phyloP scores from a whole-genome alignment of 176 grass and related monocot species.

The Musa beccarii region DNA sequence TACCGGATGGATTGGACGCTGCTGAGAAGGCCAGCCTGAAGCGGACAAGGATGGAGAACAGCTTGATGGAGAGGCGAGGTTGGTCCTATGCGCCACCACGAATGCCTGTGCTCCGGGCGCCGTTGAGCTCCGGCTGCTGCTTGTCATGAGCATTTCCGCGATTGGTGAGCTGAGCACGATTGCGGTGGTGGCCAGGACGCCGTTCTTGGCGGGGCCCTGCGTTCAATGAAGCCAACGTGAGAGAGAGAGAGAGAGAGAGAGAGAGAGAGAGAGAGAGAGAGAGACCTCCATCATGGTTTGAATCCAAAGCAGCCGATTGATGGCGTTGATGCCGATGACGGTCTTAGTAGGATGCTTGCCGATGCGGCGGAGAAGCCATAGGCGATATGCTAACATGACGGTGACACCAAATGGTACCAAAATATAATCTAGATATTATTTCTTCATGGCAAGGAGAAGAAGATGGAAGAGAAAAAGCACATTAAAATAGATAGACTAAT shows the following conservation, averaged over 20 bases:
- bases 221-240: no score
- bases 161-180: constrained; percentile 9
- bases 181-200: constrained; percentile 6
- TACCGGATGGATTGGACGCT: constrained; percentile 25
- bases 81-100: background rate
- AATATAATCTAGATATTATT: background rate
- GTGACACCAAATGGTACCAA: background rate
- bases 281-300: constrained; percentile 14
- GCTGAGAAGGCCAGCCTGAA: constrained; percentile 16
- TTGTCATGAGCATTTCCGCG: background rate
- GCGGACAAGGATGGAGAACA: constrained; percentile 16
- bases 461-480: no score
- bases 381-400: background rate
- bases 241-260: background rate
- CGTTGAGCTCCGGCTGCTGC: no score
- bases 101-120: background rate
- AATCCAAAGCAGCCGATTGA: constrained; percentile 2
- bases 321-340: constrained; percentile 21
- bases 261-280: background rate
- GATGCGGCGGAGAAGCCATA: constrained; percentile 3
- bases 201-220: background rate
- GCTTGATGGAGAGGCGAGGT: constrained; percentile 11
- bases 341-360: background rate
- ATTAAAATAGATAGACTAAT: no score
- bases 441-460: background rate